These are phyloP conservation scores for Amauroascus verrucosus DNA, from an alignment of 2,329 filamentous ascomycete species.

Conservation along the genomic window DNA sequence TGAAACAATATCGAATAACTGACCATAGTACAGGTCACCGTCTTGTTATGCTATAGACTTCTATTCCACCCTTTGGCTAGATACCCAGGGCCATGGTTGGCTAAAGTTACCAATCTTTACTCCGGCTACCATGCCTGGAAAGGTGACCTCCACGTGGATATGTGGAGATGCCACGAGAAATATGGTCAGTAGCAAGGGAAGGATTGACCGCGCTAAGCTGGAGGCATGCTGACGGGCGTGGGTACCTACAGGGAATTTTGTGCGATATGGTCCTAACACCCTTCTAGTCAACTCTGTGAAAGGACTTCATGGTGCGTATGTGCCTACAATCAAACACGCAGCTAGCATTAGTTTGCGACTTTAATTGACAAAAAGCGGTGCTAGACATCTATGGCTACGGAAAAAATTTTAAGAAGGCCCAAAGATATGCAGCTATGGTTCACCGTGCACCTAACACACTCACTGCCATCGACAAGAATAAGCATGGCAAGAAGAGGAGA, in stretches of 20 bases:
- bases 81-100: constrained; percentile 16
- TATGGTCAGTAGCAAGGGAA: constrained; percentile 27
- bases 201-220: neutral
- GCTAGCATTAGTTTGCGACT: too few species aligned
- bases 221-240: too few species aligned
- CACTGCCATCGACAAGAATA: constrained; percentile 15
- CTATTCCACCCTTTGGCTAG: constrained; percentile 17
- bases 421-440: constrained; percentile 31
- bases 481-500: constrained; percentile 19
- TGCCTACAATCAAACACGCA: neutral
- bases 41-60: too few species aligned
- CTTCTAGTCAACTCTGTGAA: constrained; percentile 65
- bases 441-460: constrained; percentile 8
- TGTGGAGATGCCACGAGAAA: constrained; percentile 15
- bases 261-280: constrained; percentile 70
- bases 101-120: constrained; percentile 12
- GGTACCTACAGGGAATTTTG: constrained; percentile 38
- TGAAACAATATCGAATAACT: too few species aligned
- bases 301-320: constrained; percentile 45
- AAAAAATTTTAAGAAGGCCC: constrained; percentile 22
- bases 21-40: too few species aligned
- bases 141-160: constrained; percentile 15
- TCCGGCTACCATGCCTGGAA: constrained; percentile 7
- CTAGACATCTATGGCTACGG: constrained; percentile 26
- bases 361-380: too few species aligned